Evolutionary conservation across 2,329 filamentous ascomycete genomes (phyloP).

Genomic region (Dactylellina sp.): DNA sequence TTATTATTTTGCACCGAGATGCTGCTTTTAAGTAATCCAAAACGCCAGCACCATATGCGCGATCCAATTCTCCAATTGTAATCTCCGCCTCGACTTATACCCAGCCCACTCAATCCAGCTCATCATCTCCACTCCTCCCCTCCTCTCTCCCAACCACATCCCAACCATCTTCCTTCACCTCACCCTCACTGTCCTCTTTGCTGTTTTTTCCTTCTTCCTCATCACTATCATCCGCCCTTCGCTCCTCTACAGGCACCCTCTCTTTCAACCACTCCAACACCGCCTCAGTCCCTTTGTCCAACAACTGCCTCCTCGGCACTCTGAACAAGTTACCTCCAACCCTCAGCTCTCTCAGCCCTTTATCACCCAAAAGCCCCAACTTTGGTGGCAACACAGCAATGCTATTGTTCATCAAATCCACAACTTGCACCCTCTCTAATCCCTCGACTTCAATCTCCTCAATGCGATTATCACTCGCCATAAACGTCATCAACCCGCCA

Average conservation of each 20-base stretch:
- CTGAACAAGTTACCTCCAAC: constrained; percentile 88
- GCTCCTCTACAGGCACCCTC: constrained; percentile 56
- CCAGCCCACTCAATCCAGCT: constrained; percentile 17
- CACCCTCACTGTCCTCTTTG: background rate
- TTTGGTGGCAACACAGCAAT: constrained; percentile 83
- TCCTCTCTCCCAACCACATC: constrained; percentile 48
- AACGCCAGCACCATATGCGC: constrained; percentile 19
- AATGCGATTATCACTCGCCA: constrained; percentile 83
- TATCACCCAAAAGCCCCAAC: constrained; percentile 76
- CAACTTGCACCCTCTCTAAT: constrained; percentile 78
- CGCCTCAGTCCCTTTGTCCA: constrained; percentile 88
- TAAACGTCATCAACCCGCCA: constrained; percentile 76
- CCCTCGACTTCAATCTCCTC: constrained; percentile 77
- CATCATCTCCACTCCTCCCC: constrained; percentile 12
- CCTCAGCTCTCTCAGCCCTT: constrained; percentile 77
- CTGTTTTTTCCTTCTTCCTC: background rate
- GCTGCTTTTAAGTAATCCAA: constrained; percentile 15
- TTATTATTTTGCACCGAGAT: background rate
- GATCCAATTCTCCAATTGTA: background rate
- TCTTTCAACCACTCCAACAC: constrained; percentile 69
- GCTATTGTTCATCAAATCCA: constrained; percentile 87
- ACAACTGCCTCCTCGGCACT: constrained; percentile 83
- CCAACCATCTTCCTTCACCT: constrained; percentile 46
- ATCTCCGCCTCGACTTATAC: no score
- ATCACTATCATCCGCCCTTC: constrained; percentile 3